phyloP scores from a whole-genome alignment of 1,139 yeast species.

The Hanseniaspora gamundiae region DNA sequence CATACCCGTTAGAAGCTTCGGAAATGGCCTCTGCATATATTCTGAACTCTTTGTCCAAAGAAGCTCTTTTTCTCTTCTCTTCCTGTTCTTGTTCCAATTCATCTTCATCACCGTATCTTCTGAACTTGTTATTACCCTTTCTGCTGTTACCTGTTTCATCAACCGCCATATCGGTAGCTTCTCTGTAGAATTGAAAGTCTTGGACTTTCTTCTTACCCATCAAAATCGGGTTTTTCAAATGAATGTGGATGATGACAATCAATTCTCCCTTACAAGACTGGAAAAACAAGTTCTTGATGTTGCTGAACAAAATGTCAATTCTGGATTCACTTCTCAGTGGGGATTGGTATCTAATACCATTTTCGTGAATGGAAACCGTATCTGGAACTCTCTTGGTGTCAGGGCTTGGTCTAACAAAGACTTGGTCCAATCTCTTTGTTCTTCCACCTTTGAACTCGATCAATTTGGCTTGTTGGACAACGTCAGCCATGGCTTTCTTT shows the following conservation, averaged over 20 bases:
- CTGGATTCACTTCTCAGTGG: slow-evolving; percentile 71
- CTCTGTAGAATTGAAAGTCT: slow-evolving; percentile 93
- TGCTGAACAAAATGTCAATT: slow-evolving; percentile 79
- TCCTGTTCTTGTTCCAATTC: slow-evolving; percentile 98
- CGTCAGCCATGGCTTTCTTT: slow-evolving; percentile 87
- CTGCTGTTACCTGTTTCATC: slow-evolving; percentile 96
- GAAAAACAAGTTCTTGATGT: slow-evolving; percentile 85
- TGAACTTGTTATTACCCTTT: slow-evolving; percentile 43
- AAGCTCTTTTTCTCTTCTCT: slow-evolving; percentile 84
- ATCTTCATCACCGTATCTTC: slow-evolving; percentile 96
- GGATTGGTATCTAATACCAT: slow-evolving; percentile 89
- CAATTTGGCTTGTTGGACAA: slow-evolving; percentile 81
- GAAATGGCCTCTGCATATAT: slow-evolving; percentile 83
- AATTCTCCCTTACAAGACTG: slow-evolving; percentile 95
- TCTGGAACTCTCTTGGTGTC: slow-evolving; percentile 95
- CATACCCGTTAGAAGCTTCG: slow-evolving; percentile 67
- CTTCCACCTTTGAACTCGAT: slow-evolving; percentile 71
- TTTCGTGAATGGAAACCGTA: slow-evolving; percentile 81
- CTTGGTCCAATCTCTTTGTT: slow-evolving; percentile 76
- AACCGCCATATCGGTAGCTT: slow-evolving; percentile 90
- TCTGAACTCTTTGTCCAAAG: slow-evolving; percentile 85
- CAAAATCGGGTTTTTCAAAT: slow-evolving; percentile 84
- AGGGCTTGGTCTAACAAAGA: slow-evolving; percentile 89
- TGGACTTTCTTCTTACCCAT: slow-evolving; percentile 92
- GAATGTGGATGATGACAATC: slow-evolving; percentile 85